A percentile compares a stretch with the other conserved stretches of the same genome.
These are phyloP conservation scores for Pythium aristosporum DNA, from an alignment of 352 stramenopile species.

Conservation along the genomic window DNA sequence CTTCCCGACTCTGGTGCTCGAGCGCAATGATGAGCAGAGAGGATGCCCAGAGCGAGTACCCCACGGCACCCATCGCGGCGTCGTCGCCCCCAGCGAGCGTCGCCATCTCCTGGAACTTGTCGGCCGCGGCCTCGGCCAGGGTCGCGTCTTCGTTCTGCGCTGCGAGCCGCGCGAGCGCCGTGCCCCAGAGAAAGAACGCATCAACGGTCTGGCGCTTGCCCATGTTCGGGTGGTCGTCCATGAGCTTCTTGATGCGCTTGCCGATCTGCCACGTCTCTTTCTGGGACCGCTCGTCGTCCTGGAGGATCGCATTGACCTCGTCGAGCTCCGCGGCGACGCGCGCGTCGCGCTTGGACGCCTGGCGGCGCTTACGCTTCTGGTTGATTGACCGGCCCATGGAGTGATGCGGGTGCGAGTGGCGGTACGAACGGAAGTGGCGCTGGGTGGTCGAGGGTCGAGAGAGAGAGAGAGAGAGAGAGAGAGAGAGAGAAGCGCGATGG, in stretches of 20 bases:
- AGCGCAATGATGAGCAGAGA: conserved; percentile 76
- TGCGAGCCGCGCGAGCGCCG: conserved; percentile 65
- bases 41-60: conserved; percentile 77
- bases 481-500: not conserved
- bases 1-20: conserved; percentile 52
- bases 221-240: conserved; percentile 61
- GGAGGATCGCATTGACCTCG: conserved; percentile 37
- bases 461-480: conserved; percentile 12
- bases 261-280: conserved; percentile 84
- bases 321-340: conserved; percentile 29
- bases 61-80: conserved; percentile 67
- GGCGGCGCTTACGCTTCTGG: conserved; percentile 26
- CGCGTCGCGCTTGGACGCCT: conserved; percentile 19
- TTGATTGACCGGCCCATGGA: conserved; percentile 19
- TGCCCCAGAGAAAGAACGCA: conserved; percentile 81
- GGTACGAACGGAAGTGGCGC: too few species aligned
- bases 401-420: not conserved
- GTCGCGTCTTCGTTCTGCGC: conserved; percentile 76
- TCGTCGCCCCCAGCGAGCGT: conserved; percentile 46
- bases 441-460: not conserved
- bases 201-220: conserved; percentile 57
- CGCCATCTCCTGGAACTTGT: conserved; percentile 85
- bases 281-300: conserved; percentile 36
- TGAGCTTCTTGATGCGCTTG: conserved; percentile 78
- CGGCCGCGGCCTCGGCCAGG: conserved; percentile 61